A percentile compares a stretch with the other conserved stretches of the same genome.
Conservation (phyloP, 805 yeast species). For the Wickerhamiella allomyrinae region DNA sequence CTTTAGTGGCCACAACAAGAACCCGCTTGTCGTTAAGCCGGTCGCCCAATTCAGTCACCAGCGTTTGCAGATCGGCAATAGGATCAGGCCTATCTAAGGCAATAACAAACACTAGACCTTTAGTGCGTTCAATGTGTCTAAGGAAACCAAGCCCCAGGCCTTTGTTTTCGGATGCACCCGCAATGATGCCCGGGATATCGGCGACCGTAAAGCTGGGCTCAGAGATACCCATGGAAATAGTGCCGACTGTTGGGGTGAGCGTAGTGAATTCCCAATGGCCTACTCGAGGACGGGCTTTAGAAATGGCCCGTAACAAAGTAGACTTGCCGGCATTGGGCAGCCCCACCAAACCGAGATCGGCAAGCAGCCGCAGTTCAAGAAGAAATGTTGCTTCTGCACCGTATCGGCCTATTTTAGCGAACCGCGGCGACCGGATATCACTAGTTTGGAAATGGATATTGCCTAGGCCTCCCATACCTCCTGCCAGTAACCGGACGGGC, state of each 20-base stretch:
- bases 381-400: conserved; percentile 54
- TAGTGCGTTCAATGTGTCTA: conserved; percentile 83
- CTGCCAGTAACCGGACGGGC: conserved; percentile 59
- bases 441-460: conserved; percentile 87
- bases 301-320: conserved; percentile 70
- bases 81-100: conserved; percentile 60
- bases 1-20: conserved; percentile 84
- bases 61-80: conserved; percentile 42
- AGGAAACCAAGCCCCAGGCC: conserved; percentile 92
- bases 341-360: conserved; percentile 90
- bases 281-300: conserved; percentile 76
- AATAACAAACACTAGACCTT: conserved; percentile 76
- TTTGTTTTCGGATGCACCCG: conserved; percentile 67
- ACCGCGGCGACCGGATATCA: conserved; percentile 76
- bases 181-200: conserved; percentile 90
- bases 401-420: conserved; percentile 64
- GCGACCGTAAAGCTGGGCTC: conserved; percentile 69
- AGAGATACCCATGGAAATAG: conserved; percentile 48
- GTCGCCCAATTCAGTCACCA: conserved; percentile 60
- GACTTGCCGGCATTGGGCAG: conserved; percentile 96
- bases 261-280: conserved; percentile 98
- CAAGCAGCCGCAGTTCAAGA: conserved; percentile 74
- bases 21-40: conserved; percentile 48
- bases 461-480: conserved; percentile 92
- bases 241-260: conserved; percentile 80